Base-by-base conservation (phyloP, 1,284 basidiomycete species). In the Sporisorium reilianum region DNA sequence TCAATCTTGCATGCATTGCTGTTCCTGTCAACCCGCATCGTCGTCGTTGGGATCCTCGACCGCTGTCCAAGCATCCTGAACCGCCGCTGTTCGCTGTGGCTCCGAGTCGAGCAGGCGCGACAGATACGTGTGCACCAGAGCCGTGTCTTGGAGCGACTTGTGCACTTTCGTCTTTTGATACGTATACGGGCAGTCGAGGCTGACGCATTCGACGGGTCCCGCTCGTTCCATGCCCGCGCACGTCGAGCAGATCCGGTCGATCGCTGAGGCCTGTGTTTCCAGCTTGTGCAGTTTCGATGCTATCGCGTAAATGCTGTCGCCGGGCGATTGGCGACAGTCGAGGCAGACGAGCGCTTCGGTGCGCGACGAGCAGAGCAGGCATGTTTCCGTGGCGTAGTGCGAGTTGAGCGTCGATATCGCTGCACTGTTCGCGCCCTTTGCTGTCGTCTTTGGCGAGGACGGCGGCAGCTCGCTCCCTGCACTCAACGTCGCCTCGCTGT, bases 321-420 rank as follows among this genome's bases (percentile, higher is more conserved):
- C 25, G n/a, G 72, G 77, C 3, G 51, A 38, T 26, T 63, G 52
- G 11, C 60, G 57, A 45, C 74, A 78, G 58, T 82, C 79, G 34
- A 70, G 16, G 53, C 80, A 81, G 53, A 83, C 38, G 23, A 64
- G 55, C 78, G 90, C 86, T 5, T 85, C 84, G 2, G 91, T 89
- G 38, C 85, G 81, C 10, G 86, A 85, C 1, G 88, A 89, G 77
- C 94, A 95, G 9, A 90, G 86, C 36, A 92, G 80, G 84, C 94
- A 95, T 50, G 89, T 89, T 12, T 88, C 88, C 61, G 87, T 91
- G n/a, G 86, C 86, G 82, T 95, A 94, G 85, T 94, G 92, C 56
- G 89, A 89, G 75, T 92, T 89, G 49, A 94, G 91, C 80, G 89
- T 89, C 68, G 87, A 80, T 49, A 86, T 85, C 38, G 87, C 86